Evolutionary conservation across 169 alveolate genomes (phyloP).

Genomic region (Theileria equi): DNA sequence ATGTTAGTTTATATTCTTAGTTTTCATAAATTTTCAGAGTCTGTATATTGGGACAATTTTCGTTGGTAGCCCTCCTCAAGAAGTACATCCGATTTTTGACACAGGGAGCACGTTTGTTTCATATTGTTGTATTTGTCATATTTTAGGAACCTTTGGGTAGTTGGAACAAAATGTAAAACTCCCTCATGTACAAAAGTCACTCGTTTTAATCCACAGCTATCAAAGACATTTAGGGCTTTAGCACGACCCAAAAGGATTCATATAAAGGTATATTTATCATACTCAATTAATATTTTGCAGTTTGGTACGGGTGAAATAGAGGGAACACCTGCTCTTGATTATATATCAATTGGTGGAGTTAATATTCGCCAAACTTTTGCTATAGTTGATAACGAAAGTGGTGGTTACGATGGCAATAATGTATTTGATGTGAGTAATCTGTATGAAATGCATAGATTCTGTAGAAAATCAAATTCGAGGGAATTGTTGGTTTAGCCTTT

Average conservation of each 20-base stretch:
- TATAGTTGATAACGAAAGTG: slow-evolving; percentile 75
- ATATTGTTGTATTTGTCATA: background rate
- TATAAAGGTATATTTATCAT: slow-evolving; percentile 48
- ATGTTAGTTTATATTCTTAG: slow-evolving; percentile 11
- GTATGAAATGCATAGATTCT: slow-evolving; percentile 35
- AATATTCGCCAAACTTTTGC: slow-evolving; percentile 77
- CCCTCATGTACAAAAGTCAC: slow-evolving; percentile 72
- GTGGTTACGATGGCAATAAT: slow-evolving; percentile 42
- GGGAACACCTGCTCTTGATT: slow-evolving; percentile 78
- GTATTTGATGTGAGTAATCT: slow-evolving; percentile 65
- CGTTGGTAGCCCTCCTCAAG: slow-evolving; percentile 79
- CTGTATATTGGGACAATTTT: slow-evolving; percentile 66
- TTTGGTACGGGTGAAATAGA: slow-evolving; percentile 86
- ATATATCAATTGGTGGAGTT: slow-evolving; percentile 73
- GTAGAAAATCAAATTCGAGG: slow-evolving; percentile 82
- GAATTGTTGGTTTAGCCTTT: slow-evolving; percentile 84
- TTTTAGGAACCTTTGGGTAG: slow-evolving; percentile 75
- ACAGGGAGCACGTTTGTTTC: slow-evolving; percentile 81
- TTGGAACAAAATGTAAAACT: slow-evolving; percentile 71
- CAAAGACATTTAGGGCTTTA: slow-evolving; percentile 64
- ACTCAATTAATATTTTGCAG: slow-evolving; percentile 11
- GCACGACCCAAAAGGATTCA: slow-evolving; percentile 68
- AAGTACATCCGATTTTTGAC: slow-evolving; percentile 78
- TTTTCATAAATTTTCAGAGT: slow-evolving; percentile 48
- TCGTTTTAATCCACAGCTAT: slow-evolving; percentile 61